Conservation (phyloP, 2,329 filamentous ascomycete genomes). For the Lizonia empirigonia region DNA sequence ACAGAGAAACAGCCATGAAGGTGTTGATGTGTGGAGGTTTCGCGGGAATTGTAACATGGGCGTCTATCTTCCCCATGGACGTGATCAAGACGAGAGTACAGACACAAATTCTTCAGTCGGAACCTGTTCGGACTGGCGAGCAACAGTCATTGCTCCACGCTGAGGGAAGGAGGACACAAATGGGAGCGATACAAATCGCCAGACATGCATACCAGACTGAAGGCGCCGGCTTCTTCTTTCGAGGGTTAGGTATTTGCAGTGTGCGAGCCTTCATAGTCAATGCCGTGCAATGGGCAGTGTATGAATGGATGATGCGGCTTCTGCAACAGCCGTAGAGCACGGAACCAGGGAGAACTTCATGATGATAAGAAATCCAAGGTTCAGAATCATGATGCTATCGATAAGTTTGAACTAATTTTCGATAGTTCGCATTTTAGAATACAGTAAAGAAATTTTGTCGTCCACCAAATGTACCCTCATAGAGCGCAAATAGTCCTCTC, state of each 20-base stretch:
- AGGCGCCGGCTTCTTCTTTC: conserved; percentile 77
- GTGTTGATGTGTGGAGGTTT: conserved; percentile 83
- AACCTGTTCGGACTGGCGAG: conserved; percentile 19
- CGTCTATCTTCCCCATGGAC: conserved; percentile 87
- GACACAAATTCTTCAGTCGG: conserved; percentile 59
- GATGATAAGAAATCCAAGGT: neutral
- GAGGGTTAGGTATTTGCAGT: conserved; percentile 82
- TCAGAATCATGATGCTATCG: neutral
- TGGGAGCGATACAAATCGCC: conserved; percentile 67
- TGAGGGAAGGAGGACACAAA: conserved; percentile 38
- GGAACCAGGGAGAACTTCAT: neutral
- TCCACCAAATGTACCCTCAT: conserved; percentile 20
- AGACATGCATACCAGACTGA: conserved; percentile 72
- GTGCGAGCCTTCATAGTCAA: conserved; percentile 89
- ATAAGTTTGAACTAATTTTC: conserved; percentile 12
- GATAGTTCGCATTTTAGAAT: conserved; percentile 40
- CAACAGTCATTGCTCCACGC: conserved; percentile 27
- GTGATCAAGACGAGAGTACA: conserved; percentile 94
- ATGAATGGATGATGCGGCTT: conserved; percentile 80
- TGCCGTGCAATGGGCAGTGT: conserved; percentile 88
- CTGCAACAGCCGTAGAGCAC: conserved; percentile 26
- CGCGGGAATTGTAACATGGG: conserved; percentile 87
- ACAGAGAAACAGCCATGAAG: conserved; percentile 61
- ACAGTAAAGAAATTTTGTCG: conserved; percentile 43
- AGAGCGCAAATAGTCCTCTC: conserved; percentile 21